Evolutionary conservation across 331 rosid genomes (phyloP), one percentile per base, ranked within the genome.

Genomic region (Arachis monticola): DNA sequence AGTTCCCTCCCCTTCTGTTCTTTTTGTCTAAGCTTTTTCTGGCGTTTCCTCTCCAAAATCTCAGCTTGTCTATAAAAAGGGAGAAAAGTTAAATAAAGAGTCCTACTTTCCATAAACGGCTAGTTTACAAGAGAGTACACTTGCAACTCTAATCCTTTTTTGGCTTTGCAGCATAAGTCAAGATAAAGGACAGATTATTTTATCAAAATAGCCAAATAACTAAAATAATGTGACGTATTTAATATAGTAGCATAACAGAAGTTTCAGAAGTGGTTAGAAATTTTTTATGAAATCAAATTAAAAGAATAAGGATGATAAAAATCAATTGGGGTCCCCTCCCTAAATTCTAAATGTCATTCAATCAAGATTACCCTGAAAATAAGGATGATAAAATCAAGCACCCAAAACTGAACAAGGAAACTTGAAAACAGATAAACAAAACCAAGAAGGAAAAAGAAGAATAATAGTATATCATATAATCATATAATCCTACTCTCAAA

Each of bases 11-110:
- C 90, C 84, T 81, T 90, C 42, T 83, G 91, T 71, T 91, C 96
- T 88, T 88, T 93, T 80, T 88, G 97, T 83, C 94, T 85, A 62
- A 91, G 93, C 82, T 92, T 94, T 80, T 88, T 92, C 90, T 82
- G 88, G 72, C 91, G 90, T 74, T 85, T 92, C 83, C 85, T 86
- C 83, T 94, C 97, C 88, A 92, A 82, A 69, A 92, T 82, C 64
- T 83, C 96, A 56, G 87, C 88, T 86, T 87, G 88, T 82, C 99
- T 94, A 80, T 67, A 38, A 81, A 69, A 57, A 65, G 60, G 72
- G 12, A 31, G 42, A 74, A 76, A 40, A 82, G 67, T 41, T 56
- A 77, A 62, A 75, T 51, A 60, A 40, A 72, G 10, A 52, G 56
- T 69, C 56, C 69, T 30, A 64, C 59, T 47, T 40, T 65, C 17